Conservation (phyloP, 2,329 filamentous ascomycete genomes). For the Fusarium goolgardi region DNA sequence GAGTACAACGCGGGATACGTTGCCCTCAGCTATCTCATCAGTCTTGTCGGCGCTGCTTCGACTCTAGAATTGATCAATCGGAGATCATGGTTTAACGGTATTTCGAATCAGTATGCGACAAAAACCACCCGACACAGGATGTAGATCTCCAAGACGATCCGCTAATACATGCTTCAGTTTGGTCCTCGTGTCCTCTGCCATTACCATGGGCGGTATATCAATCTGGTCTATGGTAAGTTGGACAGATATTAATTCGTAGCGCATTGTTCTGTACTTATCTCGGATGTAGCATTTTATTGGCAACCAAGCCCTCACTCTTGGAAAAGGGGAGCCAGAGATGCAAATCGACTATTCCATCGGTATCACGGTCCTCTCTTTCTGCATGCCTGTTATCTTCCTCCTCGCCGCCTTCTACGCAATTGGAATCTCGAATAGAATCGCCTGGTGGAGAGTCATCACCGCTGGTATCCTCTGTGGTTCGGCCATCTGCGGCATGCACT, state of each 20-base stretch:
- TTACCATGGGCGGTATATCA: conserved; percentile 27
- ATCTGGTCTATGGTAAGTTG: conserved; percentile 29
- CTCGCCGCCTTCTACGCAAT: conserved; percentile 78
- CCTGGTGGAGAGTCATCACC: conserved; percentile 67
- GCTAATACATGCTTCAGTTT: conserved; percentile 13
- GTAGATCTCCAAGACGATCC: neutral
- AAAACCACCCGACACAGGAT: neutral
- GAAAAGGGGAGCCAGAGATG: conserved; percentile 5
- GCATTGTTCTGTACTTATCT: neutral
- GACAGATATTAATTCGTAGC: neutral
- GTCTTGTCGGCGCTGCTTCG: conserved; percentile 25
- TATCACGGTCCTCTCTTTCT: conserved; percentile 18
- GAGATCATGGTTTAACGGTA: conserved; percentile 25
- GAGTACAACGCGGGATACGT: conserved; percentile 21
- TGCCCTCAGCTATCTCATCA: conserved; percentile 22
- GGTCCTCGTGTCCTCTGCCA: conserved; percentile 10
- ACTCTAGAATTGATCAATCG: conserved; percentile 27
- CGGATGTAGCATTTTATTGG: conserved; percentile 16
- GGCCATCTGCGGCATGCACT: conserved; percentile 87
- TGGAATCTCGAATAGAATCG: conserved; percentile 68
- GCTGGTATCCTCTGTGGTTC: conserved; percentile 78
- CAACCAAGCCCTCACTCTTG: conserved; percentile 12
- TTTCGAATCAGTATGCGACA: conserved; percentile 19
- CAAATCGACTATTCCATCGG: conserved; percentile 17
- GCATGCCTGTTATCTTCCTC: conserved; percentile 70